Evolutionary conservation across 2,329 filamentous ascomycete species (phyloP).

Genomic region (Oidium heveae): DNA sequence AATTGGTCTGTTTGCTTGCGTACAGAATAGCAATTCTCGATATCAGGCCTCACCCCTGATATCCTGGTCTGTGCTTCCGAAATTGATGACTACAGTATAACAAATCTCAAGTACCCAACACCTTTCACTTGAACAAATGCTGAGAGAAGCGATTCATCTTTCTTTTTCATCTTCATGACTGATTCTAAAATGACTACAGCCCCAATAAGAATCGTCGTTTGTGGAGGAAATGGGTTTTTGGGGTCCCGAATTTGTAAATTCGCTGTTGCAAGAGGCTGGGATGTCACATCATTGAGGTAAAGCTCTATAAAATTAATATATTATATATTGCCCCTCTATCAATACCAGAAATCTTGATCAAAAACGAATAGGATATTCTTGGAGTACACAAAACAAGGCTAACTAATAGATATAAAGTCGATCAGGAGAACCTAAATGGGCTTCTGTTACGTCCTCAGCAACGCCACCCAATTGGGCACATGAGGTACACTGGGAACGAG

Average conservation of each 20-base stretch:
- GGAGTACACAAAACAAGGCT: too few relatives aligned
- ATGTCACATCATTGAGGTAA: conserved; percentile 79
- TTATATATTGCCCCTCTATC: not conserved
- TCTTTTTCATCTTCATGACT: too few relatives aligned
- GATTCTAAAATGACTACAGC: too few relatives aligned
- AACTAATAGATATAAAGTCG: conserved; percentile 28
- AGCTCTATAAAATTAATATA: not conserved
- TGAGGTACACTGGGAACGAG: conserved; percentile 66
- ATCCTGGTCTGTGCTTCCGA: too few relatives aligned
- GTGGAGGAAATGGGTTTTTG: conserved; percentile 81
- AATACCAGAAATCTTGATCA: not conserved
- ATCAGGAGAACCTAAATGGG: conserved; percentile 74
- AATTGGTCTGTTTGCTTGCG: too few relatives aligned
- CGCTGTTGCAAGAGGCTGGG: conserved; percentile 65
- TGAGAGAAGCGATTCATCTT: too few relatives aligned
- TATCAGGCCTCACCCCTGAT: too few relatives aligned
- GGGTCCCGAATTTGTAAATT: conserved; percentile 77
- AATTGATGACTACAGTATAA: too few relatives aligned
- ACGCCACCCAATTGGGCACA: conserved; percentile 57
- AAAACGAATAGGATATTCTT: too few relatives aligned
- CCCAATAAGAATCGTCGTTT: conserved; percentile 47
- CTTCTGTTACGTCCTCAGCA: conserved; percentile 39
- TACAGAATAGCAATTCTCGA: too few relatives aligned
- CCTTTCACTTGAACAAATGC: too few relatives aligned
- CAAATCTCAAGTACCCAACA: too few relatives aligned